These are phyloP conservation scores for Alternaria arborescens DNA, from an alignment of 2,329 filamentous ascomycete species.

Conservation along the genomic window DNA sequence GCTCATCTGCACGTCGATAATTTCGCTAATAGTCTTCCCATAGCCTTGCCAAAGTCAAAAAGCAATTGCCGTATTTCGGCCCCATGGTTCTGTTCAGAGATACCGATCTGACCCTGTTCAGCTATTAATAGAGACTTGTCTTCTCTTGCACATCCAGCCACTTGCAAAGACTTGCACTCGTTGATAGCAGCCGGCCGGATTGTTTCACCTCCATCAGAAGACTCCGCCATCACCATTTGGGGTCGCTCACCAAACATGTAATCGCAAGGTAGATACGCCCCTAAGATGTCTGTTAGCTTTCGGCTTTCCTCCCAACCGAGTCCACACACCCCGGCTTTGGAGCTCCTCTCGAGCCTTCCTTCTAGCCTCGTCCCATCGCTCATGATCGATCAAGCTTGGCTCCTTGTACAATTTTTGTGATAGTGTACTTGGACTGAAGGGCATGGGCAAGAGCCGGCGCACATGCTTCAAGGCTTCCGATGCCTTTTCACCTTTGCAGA, in stretches of 20 bases:
- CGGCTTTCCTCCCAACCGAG: not conserved
- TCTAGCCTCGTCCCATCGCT: constrained; percentile 15
- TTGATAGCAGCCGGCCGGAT: not conserved
- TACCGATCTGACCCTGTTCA: too few relatives aligned
- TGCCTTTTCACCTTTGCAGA: not conserved
- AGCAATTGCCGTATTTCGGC: not conserved
- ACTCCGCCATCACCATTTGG: not conserved
- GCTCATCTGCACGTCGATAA: not conserved
- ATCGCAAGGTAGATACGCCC: not conserved
- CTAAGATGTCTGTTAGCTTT: not conserved
- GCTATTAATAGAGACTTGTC: not conserved
- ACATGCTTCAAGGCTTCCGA: not conserved
- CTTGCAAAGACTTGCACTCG: not conserved
- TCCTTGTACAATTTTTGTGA: not conserved
- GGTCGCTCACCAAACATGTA: constrained; percentile 1
- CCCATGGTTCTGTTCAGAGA: not conserved
- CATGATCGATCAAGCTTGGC: constrained; percentile 17
- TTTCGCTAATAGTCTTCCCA: not conserved
- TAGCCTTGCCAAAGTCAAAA: not conserved
- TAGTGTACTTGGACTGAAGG: not conserved
- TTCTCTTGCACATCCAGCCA: not conserved
- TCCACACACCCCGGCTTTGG: constrained; percentile 6
- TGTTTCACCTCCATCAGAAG: not conserved
- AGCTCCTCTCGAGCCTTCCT: not conserved
- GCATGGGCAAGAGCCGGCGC: not conserved